Conservation (phyloP, 495 filamentous ascomycete species). For the Aspergillus biplanus region DNA sequence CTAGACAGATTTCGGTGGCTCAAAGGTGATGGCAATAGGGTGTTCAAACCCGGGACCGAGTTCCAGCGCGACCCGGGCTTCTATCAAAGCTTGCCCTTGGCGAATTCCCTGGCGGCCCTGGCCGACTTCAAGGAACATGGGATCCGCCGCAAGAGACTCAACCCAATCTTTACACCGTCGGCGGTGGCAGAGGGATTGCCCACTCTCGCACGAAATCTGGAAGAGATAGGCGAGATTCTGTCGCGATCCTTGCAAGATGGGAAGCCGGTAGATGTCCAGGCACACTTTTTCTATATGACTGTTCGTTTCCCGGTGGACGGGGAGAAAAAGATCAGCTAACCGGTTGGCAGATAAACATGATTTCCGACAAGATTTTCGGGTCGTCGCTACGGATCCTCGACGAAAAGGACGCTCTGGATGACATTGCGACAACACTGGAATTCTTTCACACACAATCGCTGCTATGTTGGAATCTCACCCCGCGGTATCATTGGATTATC, state of each 20-base stretch:
- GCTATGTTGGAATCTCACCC: background rate
- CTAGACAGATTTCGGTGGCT: background rate
- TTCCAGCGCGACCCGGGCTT: conserved; percentile 3
- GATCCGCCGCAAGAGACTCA: background rate
- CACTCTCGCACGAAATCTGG: background rate
- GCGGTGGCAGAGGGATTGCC: background rate
- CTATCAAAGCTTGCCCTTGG: background rate
- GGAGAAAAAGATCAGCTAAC: background rate
- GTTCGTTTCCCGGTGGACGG: background rate
- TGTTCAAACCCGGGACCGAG: conserved; percentile 9
- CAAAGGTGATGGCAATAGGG: background rate
- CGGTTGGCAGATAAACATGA: background rate
- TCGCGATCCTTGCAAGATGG: background rate
- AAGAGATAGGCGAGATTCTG: background rate
- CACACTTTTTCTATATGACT: background rate
- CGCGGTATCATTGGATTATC: background rate
- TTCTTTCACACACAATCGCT: background rate
- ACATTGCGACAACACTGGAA: background rate
- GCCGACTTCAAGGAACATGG: conserved; percentile 8
- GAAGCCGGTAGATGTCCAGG: background rate
- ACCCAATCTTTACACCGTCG: background rate
- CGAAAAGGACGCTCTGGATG: background rate
- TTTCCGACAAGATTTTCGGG: background rate
- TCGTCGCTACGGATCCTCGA: background rate
- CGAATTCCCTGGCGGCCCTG: background rate